Evolutionary conservation across 306 rosid genomes (phyloP), one percentile per base, ranked within the genome.

Genomic region (Begonia peltatifolia): DNA sequence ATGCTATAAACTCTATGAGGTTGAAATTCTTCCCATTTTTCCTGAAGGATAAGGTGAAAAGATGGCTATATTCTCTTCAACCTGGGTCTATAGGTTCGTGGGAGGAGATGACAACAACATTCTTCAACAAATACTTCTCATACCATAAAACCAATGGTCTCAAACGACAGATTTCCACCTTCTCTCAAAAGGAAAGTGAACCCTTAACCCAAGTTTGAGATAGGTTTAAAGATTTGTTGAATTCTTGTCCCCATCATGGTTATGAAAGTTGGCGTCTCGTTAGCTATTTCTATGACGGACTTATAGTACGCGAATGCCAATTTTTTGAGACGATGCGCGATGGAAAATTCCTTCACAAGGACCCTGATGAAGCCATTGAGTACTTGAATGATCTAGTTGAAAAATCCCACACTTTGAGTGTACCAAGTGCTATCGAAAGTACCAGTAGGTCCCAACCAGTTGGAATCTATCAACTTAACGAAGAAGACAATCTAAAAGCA

Each of bases 91-190:
- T 60, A 6, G 9, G 12, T 9, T n/a, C 11, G 1, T 50, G 50
- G 50, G 22, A 3, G 6, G 57, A 51, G n/a, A 60, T 60, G 23
- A 60, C 22, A 30, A 12, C 47, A 6, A 12, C 15, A 15, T 59
- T 59, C 14, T 59, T 59, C 13, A 41, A 42, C 5, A 50, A 49
- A 2, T 38, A 48, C 16, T 30, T 58, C 51, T 46, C 48, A 1
- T 11, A 48, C 46, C 48, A 49, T 35, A 47, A 30, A 14, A 53
- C 1, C 14, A 47, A 47, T 14, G 14, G 16, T 8, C 8, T 47
- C 9, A 47, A 47, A 14, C 12, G 12, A 14, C 1, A 5, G 14
- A 47, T 47, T 47, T 47, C 8, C 6, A 54, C 17, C 6, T 54
- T 54, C 15, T 11, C 58, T 12, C n/a, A 54, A n/a, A 54, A 54